A percentile compares a stretch with the other conserved stretches of the same genome.
Conservation (phyloP, 1,284 basidiomycete genomes). For the Cutaneotrichosporon sp. region DNA sequence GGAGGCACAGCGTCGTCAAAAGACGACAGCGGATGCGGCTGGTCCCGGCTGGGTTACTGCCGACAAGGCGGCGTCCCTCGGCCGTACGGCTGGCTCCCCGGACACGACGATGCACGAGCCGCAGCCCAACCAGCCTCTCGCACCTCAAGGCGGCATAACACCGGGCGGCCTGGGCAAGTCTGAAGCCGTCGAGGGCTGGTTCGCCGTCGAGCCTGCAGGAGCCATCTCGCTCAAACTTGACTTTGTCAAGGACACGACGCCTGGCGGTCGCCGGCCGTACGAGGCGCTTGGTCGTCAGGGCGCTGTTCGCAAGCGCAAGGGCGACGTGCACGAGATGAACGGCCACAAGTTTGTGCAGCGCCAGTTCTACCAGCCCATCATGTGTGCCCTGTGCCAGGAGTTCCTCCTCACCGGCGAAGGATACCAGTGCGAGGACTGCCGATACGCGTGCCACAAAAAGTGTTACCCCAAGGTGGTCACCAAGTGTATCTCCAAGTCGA, state of each 20-base stretch:
- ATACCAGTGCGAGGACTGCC: slow-evolving; percentile 98
- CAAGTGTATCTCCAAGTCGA: slow-evolving; percentile 97
- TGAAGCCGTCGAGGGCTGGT: slow-evolving; percentile 95
- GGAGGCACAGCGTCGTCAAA: slow-evolving; percentile 88
- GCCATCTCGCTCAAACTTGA: slow-evolving; percentile 79
- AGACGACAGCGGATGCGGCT: slow-evolving; percentile 72
- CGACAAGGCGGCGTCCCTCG: slow-evolving; percentile 49
- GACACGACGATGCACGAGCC: slow-evolving; percentile 31
- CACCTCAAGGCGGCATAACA: slow-evolving; percentile 7
- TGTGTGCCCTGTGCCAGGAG: slow-evolving; percentile 96
- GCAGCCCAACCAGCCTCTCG: neutral
- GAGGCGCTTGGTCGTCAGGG: slow-evolving; percentile 97
- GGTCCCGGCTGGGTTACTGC: slow-evolving; percentile 83
- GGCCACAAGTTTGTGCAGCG: slow-evolving; percentile 96
- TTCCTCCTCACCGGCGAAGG: slow-evolving; percentile 95
- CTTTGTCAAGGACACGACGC: slow-evolving; percentile 95
- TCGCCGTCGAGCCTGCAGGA: slow-evolving; percentile 95
- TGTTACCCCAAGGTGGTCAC: slow-evolving; percentile 99
- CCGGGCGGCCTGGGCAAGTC: slow-evolving; percentile 30
- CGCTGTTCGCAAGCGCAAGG: slow-evolving; percentile 95
- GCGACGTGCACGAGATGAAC: slow-evolving; percentile 98
- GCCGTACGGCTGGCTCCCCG: slow-evolving; percentile 34
- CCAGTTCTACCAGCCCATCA: slow-evolving; percentile 98
- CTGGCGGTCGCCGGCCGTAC: slow-evolving; percentile 73
- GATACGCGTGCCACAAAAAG: slow-evolving; percentile 98